Evolutionary conservation across 768 basidiomycete genomes (phyloP).

Genomic region (Leccinum aurantiacum): DNA sequence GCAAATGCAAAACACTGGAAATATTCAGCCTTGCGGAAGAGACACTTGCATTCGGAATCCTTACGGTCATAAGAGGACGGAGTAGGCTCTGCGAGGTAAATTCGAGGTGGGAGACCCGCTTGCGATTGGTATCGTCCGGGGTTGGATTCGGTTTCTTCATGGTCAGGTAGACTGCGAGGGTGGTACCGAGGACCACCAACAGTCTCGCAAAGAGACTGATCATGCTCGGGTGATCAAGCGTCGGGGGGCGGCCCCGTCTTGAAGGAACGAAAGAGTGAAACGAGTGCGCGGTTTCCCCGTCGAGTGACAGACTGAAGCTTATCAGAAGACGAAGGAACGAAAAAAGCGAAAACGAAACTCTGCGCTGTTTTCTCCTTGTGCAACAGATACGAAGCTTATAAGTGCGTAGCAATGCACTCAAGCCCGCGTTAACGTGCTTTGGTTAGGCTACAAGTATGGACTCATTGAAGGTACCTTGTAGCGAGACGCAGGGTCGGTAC

Average conservation of each 20-base stretch:
- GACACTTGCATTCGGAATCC: not conserved
- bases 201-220: not conserved
- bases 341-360: not conserved
- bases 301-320: not conserved
- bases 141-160: conserved; percentile 7
- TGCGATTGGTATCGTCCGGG: not conserved
- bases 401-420: not conserved
- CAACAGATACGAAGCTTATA: not conserved
- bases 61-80: conserved; percentile 1
- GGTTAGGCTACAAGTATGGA: not conserved
- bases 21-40: not conserved
- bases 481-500: not conserved
- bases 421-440: not conserved
- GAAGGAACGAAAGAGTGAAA: not conserved
- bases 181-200: not conserved
- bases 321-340: not conserved
- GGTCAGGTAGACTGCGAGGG: not conserved
- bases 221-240: not conserved
- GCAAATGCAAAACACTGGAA: conserved; percentile 2
- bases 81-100: not conserved
- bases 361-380: not conserved
- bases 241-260: not conserved
- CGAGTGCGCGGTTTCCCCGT: not conserved
- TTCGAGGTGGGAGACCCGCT: not conserved
- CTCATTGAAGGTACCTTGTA: not conserved